A percentile compares a stretch with the other conserved stretches of the same genome.
These are phyloP conservation scores for Casaregolazyma lundiana DNA, from an alignment of 1,139 yeast species.

Conservation along the genomic window DNA sequence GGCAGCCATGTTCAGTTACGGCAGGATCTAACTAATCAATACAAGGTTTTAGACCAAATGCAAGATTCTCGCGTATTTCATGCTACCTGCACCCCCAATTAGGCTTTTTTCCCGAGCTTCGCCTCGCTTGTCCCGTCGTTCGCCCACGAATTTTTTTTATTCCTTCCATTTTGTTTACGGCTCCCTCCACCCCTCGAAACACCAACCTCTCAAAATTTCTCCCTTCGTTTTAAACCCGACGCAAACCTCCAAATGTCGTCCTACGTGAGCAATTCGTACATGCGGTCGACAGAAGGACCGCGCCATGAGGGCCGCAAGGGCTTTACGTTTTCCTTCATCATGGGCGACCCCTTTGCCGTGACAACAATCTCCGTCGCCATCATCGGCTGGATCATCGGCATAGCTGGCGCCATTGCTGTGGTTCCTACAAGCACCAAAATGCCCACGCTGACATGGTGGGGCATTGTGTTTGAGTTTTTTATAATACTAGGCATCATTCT, in stretches of 20 bases:
- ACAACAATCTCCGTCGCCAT: conserved; percentile 34
- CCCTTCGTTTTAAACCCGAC: not conserved
- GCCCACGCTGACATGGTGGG: conserved; percentile 97
- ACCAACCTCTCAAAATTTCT: too few species aligned
- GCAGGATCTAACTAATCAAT: not conserved
- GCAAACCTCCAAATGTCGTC: not conserved
- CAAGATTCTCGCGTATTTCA: not conserved
- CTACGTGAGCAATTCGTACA: conserved; percentile 7
- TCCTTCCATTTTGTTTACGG: not conserved
- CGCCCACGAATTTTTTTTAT: not conserved
- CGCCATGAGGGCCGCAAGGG: conserved; percentile 11
- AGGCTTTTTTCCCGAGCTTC: not conserved
- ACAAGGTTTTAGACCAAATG: too few species aligned
- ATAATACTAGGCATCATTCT: conserved; percentile 52
- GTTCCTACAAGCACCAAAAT: conserved; percentile 29
- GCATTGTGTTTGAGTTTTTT: conserved; percentile 73
- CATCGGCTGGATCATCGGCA: conserved; percentile 71
- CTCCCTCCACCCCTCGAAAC: too few species aligned
- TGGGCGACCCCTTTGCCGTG: conserved; percentile 40
- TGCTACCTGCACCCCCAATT: too few species aligned
- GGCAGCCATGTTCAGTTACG: not conserved
- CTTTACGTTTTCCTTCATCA: conserved; percentile 23
- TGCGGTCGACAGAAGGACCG: conserved; percentile 9
- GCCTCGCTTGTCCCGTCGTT: not conserved
- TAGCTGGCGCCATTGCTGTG: conserved; percentile 78